Percentiles rank a stretch among this genome's conserved stretches.
phyloP scores from a whole-genome alignment of 345 rosid species.

The Citrus glauca region DNA sequence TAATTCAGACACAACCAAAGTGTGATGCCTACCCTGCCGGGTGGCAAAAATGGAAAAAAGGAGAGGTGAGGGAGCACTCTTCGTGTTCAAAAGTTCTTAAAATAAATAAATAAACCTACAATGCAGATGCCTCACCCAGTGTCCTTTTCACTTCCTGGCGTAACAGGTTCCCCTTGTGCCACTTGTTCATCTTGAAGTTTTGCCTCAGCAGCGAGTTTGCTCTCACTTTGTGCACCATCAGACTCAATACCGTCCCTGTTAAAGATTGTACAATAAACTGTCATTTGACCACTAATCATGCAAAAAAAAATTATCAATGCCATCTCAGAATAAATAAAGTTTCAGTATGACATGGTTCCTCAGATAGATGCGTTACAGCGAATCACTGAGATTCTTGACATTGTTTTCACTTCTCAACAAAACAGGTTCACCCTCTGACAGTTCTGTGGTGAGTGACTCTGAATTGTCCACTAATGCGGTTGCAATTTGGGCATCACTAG shows the following conservation, averaged over 20 bases:
- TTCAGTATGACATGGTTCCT: not conserved
- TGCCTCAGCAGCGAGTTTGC: conserved; percentile 28
- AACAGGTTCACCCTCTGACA: conserved; percentile 21
- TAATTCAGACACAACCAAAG: not conserved
- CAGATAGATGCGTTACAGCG: conserved; percentile 29
- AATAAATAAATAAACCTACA: not conserved
- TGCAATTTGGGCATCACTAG: conserved; percentile 22
- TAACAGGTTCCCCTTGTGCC: conserved; percentile 31
- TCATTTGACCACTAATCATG: too few species aligned
- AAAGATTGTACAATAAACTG: conserved; percentile 3
- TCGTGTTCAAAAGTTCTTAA: not conserved
- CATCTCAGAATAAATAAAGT: not conserved
- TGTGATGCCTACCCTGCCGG: too few species aligned
- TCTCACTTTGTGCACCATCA: conserved; percentile 22
- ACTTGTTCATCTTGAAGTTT: conserved; percentile 34
- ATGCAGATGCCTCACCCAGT: conserved; percentile 29
- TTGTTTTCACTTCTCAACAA: conserved; percentile 24
- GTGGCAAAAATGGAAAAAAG: not conserved
- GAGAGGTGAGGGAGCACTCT: not conserved
- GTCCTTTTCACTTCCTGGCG: conserved; percentile 28
- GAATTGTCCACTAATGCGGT: conserved; percentile 23
- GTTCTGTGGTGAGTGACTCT: conserved; percentile 14
- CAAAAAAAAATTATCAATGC: not conserved
- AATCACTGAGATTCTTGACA: conserved; percentile 18
- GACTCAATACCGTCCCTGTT: conserved; percentile 30